Evolutionary conservation across 192 early-diverging fungal species (phyloP).

Genomic region (Cetraspora pellucida): DNA sequence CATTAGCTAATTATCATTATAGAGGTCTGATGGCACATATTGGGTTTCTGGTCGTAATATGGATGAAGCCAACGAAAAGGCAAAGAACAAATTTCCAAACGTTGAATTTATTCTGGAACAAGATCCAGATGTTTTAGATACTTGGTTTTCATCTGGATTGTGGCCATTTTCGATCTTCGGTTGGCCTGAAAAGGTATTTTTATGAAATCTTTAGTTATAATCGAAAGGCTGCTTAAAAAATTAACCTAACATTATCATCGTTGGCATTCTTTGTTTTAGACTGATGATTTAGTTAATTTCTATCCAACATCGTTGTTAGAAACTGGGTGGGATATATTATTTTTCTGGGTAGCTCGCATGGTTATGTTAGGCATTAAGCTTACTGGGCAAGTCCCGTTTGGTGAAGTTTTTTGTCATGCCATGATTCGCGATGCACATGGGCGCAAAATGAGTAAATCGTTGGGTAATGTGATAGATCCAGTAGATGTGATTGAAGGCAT

Average conservation of each 20-base stretch:
- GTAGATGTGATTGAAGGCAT: constrained; percentile 96
- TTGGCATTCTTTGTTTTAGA: constrained; percentile 45
- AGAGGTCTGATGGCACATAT: constrained; percentile 61
- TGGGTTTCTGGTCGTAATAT: constrained; percentile 89
- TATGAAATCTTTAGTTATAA: neutral
- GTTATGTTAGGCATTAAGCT: constrained; percentile 97
- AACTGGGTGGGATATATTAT: constrained; percentile 98
- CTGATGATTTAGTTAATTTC: constrained; percentile 79
- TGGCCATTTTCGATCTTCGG: constrained; percentile 99
- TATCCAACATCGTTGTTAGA: constrained; percentile 93
- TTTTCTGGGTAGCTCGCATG: constrained; percentile 99
- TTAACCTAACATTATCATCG: neutral
- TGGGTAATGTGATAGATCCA: constrained; percentile 99
- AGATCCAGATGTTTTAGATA: constrained; percentile 97
- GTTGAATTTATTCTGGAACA: constrained; percentile 84
- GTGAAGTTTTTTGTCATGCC: constrained; percentile 94
- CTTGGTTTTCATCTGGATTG: constrained; percentile 98
- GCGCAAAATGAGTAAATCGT: constrained; percentile 95
- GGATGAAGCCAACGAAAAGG: constrained; percentile 75
- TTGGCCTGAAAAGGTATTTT: constrained; percentile 82
- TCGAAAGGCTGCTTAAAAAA: neutral
- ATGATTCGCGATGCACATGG: constrained; percentile 98
- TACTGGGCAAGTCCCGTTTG: constrained; percentile 94
- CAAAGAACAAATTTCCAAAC: constrained; percentile 77
- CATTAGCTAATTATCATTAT: constrained; percentile 28